Conservation (phyloP, 2,329 filamentous ascomycete species). For the Coleophoma eucalyptorum region DNA sequence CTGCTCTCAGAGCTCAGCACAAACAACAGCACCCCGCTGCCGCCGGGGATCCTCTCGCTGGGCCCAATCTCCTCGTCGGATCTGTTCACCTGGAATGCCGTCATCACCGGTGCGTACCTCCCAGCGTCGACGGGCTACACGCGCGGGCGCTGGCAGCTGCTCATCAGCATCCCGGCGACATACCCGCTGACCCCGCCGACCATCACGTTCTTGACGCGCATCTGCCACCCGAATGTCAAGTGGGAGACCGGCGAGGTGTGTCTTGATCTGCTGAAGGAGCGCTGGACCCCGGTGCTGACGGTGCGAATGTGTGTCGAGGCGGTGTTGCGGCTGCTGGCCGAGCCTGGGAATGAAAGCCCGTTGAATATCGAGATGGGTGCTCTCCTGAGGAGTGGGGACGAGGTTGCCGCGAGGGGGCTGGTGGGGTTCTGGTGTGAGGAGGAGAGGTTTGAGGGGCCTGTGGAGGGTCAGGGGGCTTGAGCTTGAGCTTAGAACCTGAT, state of each 20-base stretch:
- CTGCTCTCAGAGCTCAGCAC: slow-evolving; percentile 54
- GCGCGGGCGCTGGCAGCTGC: slow-evolving; percentile 77
- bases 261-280: slow-evolving; percentile 75
- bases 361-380: slow-evolving; percentile 77
- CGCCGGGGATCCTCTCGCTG: slow-evolving; percentile 53
- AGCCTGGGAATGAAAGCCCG: slow-evolving; percentile 69
- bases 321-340: slow-evolving; percentile 65
- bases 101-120: slow-evolving; percentile 45
- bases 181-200: slow-evolving; percentile 79
- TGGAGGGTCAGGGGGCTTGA: slow-evolving; percentile 6
- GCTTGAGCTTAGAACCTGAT: too few relatives aligned
- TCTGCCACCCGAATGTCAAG: slow-evolving; percentile 80
- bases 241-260: slow-evolving; percentile 85
- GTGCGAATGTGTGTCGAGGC: slow-evolving; percentile 71
- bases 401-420: slow-evolving; percentile 62
- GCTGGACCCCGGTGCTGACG: slow-evolving; percentile 85
- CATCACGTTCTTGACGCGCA: slow-evolving; percentile 77
- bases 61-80: slow-evolving; percentile 51
- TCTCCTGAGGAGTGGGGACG: slow-evolving; percentile 62
- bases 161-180: slow-evolving; percentile 68
- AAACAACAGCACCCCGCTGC: slow-evolving; percentile 30
- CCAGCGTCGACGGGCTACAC: slow-evolving; percentile 17
- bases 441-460: slow-evolving; percentile 41
- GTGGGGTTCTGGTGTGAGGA: slow-evolving; percentile 68
- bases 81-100: slow-evolving; percentile 54